Conservation (phyloP, 371 early-diverging fungal species). For the Mortierella sp. region DNA sequence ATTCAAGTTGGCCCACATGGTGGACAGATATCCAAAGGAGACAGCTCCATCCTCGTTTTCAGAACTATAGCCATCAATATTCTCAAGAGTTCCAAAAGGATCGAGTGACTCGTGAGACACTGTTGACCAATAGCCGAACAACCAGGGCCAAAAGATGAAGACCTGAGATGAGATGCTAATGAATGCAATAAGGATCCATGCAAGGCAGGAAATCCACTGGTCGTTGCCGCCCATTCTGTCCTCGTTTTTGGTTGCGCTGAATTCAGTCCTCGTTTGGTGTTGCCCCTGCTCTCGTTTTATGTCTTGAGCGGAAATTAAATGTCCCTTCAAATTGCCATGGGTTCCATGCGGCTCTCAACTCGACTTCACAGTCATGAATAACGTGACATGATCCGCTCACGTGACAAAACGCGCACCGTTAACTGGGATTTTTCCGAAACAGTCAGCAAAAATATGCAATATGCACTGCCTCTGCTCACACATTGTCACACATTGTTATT, state of each 20-base stretch:
- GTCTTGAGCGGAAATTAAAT: background rate
- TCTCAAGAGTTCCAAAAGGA: constrained; percentile 13
- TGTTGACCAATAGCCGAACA: constrained; percentile 43
- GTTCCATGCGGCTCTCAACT: too few relatives aligned
- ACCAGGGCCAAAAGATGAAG: constrained; percentile 71
- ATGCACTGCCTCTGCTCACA: too few relatives aligned
- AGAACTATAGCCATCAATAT: constrained; percentile 10
- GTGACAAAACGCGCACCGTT: background rate
- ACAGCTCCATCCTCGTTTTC: background rate
- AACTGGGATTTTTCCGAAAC: too few relatives aligned
- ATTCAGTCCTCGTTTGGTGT: background rate
- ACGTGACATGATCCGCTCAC: background rate
- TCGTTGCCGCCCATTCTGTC: constrained; percentile 36
- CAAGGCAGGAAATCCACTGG: constrained; percentile 57
- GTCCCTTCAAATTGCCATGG: too few relatives aligned
- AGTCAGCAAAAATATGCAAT: too few relatives aligned
- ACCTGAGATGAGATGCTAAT: constrained; percentile 62
- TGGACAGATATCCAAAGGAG: constrained; percentile 22
- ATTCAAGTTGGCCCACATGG: constrained; percentile 40
- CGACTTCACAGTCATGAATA: too few relatives aligned
- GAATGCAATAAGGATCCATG: constrained; percentile 63
- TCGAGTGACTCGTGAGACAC: background rate
- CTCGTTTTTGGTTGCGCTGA: background rate
- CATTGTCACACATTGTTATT: too few relatives aligned
- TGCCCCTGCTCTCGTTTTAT: background rate